Evolutionary conservation across 2,329 filamentous ascomycete species (phyloP).

Genomic region (Phyllosticta paracitricarpa): DNA sequence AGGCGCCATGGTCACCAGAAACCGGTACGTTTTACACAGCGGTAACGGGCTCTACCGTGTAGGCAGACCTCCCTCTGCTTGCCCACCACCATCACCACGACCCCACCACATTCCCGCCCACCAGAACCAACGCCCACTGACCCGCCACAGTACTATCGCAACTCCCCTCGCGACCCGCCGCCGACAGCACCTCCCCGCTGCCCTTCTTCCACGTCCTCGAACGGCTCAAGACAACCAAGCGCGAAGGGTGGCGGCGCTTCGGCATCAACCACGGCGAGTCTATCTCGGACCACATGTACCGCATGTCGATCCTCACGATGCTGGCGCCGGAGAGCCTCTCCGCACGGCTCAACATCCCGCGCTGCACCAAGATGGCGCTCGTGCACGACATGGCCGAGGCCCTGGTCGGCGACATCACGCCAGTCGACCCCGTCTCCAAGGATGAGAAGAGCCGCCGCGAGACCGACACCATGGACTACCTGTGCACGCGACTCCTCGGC

Average conservation of each 20-base stretch:
- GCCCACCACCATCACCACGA: too few relatives aligned
- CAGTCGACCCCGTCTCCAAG: slow-evolving; percentile 77
- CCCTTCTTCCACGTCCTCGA: slow-evolving; percentile 93
- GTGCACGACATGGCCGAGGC: slow-evolving; percentile 97
- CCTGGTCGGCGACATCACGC: slow-evolving; percentile 93
- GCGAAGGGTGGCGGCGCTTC: slow-evolving; percentile 91
- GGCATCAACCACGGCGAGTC: slow-evolving; percentile 70
- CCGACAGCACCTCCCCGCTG: slow-evolving; percentile 61
- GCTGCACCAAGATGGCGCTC: slow-evolving; percentile 91
- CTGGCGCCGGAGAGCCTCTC: slow-evolving; percentile 69
- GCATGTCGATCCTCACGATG: slow-evolving; percentile 95
- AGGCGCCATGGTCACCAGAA: slow-evolving; percentile 32
- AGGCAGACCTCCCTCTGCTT: slow-evolving; percentile 5
- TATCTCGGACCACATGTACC: slow-evolving; percentile 98
- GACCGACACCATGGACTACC: slow-evolving; percentile 82
- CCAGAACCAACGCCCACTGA: neutral
- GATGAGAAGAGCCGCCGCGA: slow-evolving; percentile 83
- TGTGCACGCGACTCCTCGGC: slow-evolving; percentile 62
- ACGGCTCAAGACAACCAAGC: slow-evolving; percentile 89
- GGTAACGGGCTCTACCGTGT: slow-evolving; percentile 3
- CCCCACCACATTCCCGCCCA: neutral
- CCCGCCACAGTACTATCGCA: slow-evolving; percentile 48
- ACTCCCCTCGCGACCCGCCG: slow-evolving; percentile 47
- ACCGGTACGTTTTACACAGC: slow-evolving; percentile 33
- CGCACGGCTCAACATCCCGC: slow-evolving; percentile 61